These are phyloP conservation scores for Metschnikowia gelsemii DNA, from an alignment of 805 yeast species.

Conservation along the genomic window DNA sequence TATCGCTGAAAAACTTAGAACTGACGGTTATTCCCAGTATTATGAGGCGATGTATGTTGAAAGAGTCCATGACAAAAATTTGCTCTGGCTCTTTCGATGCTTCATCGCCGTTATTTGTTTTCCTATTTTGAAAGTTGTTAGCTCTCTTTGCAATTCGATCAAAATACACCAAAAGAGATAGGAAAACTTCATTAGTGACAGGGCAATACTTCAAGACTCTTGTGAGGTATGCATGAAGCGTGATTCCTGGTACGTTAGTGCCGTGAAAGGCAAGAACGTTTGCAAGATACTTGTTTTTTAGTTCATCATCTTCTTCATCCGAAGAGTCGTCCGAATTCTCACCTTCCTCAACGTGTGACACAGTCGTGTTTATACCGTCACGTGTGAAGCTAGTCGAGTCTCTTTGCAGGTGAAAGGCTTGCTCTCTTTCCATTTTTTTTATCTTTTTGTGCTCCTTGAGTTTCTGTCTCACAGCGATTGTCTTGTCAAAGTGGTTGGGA, in stretches of 20 bases:
- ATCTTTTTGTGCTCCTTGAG: conserved; percentile 34
- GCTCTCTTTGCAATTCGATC: conserved; percentile 90
- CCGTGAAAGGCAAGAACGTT: conserved; percentile 91
- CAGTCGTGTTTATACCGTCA: conserved; percentile 19
- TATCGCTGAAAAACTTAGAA: conserved; percentile 90
- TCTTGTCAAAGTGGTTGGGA: conserved; percentile 59
- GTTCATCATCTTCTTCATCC: conserved; percentile 40
- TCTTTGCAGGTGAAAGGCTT: conserved; percentile 1
- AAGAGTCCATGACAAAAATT: conserved; percentile 91
- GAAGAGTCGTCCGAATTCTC: conserved; percentile 24
- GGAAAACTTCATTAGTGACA: conserved; percentile 94
- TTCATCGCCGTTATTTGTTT: conserved; percentile 27
- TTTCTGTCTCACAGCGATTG: conserved; percentile 41
- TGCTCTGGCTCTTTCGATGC: conserved; percentile 42
- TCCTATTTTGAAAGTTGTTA: conserved; percentile 43
- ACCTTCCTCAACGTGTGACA: conserved; percentile 22
- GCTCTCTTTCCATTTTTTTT: conserved; percentile 26
- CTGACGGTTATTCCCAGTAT: conserved; percentile 95
- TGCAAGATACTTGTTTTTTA: conserved; percentile 54
- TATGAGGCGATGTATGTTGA: conserved; percentile 89
- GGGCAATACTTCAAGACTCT: conserved; percentile 96
- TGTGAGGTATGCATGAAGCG: conserved; percentile 82
- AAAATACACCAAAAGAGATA: conserved; percentile 86
- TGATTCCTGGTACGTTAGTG: conserved; percentile 92
- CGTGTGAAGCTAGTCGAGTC: conserved; percentile 14